A percentile compares a stretch with the other conserved stretches of the same genome.
Conservation (phyloP, 768 basidiomycete species). For the Collybiopsis confluens region DNA sequence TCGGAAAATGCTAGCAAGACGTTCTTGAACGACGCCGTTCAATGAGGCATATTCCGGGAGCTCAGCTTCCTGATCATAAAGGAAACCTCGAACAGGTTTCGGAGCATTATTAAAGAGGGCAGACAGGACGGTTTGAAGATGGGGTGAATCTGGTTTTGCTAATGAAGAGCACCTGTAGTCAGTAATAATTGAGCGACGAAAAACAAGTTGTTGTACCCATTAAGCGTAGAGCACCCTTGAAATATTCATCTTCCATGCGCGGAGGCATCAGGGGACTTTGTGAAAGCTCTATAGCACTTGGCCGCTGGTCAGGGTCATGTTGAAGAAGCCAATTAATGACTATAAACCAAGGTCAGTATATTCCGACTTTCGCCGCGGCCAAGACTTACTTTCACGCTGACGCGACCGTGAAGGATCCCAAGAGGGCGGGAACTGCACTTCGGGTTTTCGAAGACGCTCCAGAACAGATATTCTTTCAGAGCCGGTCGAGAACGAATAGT, state of each 20-base stretch:
- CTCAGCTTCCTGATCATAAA: conserved; percentile 68
- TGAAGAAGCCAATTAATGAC: conserved; percentile 79
- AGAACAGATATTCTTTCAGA: conserved; percentile 83
- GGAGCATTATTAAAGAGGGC: conserved; percentile 75
- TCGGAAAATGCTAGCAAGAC: conserved; percentile 71
- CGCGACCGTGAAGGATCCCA: conserved; percentile 63
- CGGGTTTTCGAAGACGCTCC: conserved; percentile 68
- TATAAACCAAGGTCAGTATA: conserved; percentile 21
- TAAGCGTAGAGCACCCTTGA: conserved; percentile 70
- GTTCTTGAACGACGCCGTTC: conserved; percentile 73
- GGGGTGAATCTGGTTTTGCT: conserved; percentile 80
- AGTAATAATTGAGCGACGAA: not conserved
- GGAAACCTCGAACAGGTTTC: conserved; percentile 57
- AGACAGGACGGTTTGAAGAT: conserved; percentile 73
- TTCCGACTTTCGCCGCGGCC: not conserved
- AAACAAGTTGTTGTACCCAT: conserved; percentile 49
- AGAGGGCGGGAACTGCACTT: conserved; percentile 68
- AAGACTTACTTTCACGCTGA: conserved; percentile 64
- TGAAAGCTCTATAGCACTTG: conserved; percentile 78
- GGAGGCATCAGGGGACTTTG: conserved; percentile 75
- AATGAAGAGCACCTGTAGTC: not conserved
- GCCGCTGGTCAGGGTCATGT: conserved; percentile 76
- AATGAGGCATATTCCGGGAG: conserved; percentile 67
- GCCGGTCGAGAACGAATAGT: conserved; percentile 75
- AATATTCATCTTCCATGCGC: conserved; percentile 79